Base-by-base conservation (phyloP, 2,329 filamentous ascomycete species). In the Pseudogymnoascus sp. region DNA sequence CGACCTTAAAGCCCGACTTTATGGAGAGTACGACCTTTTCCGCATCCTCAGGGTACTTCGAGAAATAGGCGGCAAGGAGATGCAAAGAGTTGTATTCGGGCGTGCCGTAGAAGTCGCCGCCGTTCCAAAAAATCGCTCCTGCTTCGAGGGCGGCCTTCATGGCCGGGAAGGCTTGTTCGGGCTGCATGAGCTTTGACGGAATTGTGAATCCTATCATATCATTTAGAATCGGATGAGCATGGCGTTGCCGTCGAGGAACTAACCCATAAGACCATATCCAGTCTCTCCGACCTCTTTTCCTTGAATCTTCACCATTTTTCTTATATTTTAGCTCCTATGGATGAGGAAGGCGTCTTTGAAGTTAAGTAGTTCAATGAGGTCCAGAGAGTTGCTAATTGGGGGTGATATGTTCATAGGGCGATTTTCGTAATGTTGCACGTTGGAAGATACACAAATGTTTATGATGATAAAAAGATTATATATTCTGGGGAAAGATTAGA, bases 31-130 rank as follows among this genome's bases (percentile, higher is more conserved):
- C 78, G 15, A 88, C 77, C 69, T 83, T 83, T 61, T 80, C 76
- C 7, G 84, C 83, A 64, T 87, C 82, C 65, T 85, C 81, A 1
- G 86, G 86, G 70, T 87, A 81, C 65, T 80, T 78, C 35, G 77
- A 77, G 71, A 88, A 87, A 74, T 88, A 88, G 28, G 78, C 76
- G 66, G 82, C 79, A 28, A 88, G 74, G 9, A 88, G 74, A 38
- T 82, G 80, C 70, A 86, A 72, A 2, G 79, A 83, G 74, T 87
- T 86, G 69, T 78, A 78, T n/a, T 82, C 77, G 1, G 80, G 79
- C 0, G 77, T 75, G 50, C 86, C 86, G 74, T 89, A 89, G 69
- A 87, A 81, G 70, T 87, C 84, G 66, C 79, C 85, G 50, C 78
- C 84, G 68, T 86, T 87, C 83, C 84, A 87, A 62, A 79, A 74